Conservation (phyloP, 225 moss, liverwort and hornwort genomes). For the Sphagnum tenellum region DNA sequence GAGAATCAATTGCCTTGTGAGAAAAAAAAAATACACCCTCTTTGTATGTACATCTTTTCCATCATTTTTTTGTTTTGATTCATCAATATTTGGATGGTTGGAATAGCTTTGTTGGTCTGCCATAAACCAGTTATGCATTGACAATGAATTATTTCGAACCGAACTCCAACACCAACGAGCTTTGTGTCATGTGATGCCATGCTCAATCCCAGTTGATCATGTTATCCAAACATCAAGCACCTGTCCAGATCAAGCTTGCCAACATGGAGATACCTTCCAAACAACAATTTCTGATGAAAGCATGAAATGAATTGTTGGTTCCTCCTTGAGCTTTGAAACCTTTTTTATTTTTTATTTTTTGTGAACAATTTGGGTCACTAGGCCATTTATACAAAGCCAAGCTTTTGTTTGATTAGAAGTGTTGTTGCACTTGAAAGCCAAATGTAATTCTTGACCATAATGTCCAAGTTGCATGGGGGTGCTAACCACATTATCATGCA, state of each 20-base stretch:
- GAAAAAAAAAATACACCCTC: neutral
- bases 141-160: slow-evolving; percentile 65
- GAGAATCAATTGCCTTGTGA: neutral
- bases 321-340: too few relatives aligned
- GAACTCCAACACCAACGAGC: slow-evolving; percentile 30
- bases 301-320: too few relatives aligned
- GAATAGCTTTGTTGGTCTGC: slow-evolving; percentile 72
- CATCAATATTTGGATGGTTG: neutral
- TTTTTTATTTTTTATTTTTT: too few relatives aligned
- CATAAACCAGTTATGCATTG: slow-evolving; percentile 84
- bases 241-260: neutral
- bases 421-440: too few relatives aligned
- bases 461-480: too few relatives aligned
- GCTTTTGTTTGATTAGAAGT: too few relatives aligned
- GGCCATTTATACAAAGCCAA: too few relatives aligned
- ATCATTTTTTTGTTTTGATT: neutral
- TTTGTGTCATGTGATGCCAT: neutral
- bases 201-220: neutral
- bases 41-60: neutral
- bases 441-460: too few relatives aligned
- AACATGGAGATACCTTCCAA: too few relatives aligned
- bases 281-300: too few relatives aligned
- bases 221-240: neutral
- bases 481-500: too few relatives aligned
- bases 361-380: too few relatives aligned